A percentile compares a stretch with the other conserved stretches of the same genome.
Evolutionary conservation across 345 rosid genomes (phyloP).

Genomic region (Capsella bursapastoris): DNA sequence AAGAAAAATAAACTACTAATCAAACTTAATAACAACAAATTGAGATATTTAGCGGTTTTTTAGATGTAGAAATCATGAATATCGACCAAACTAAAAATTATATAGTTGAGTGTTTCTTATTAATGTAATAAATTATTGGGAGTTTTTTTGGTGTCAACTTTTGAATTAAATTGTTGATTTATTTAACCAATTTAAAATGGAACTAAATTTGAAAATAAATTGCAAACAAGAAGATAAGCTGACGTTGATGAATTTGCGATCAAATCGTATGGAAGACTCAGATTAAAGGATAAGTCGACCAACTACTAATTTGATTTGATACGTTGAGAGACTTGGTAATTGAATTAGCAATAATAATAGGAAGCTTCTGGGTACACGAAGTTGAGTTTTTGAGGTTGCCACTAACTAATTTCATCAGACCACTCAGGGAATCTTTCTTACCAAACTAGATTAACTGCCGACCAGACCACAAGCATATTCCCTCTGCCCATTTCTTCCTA

Average conservation of each 20-base stretch:
- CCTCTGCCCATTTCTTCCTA: conserved; percentile 32
- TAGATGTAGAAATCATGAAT: too few species aligned
- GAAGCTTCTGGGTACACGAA: conserved; percentile 21
- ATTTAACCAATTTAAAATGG: too few species aligned
- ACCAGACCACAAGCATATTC: conserved; percentile 46
- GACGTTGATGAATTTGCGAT: not conserved
- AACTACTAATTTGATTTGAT: conserved; percentile 27
- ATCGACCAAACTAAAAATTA: too few species aligned
- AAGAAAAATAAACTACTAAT: too few species aligned
- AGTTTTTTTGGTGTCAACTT: too few species aligned
- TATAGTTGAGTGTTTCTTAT: too few species aligned
- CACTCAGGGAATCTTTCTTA: conserved; percentile 41
- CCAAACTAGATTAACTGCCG: conserved; percentile 48
- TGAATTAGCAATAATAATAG: not conserved
- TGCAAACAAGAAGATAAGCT: not conserved
- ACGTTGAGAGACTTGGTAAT: conserved; percentile 3
- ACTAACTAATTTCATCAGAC: conserved; percentile 17
- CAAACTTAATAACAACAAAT: too few species aligned
- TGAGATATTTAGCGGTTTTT: too few species aligned
- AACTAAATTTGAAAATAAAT: too few species aligned
- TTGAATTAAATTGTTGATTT: too few species aligned
- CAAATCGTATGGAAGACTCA: not conserved
- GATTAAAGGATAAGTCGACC: not conserved
- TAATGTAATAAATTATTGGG: too few species aligned
- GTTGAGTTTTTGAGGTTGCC: conserved; percentile 20